Conservation (phyloP, 257 asterid species). For the Gynochthodes officinalis region DNA sequence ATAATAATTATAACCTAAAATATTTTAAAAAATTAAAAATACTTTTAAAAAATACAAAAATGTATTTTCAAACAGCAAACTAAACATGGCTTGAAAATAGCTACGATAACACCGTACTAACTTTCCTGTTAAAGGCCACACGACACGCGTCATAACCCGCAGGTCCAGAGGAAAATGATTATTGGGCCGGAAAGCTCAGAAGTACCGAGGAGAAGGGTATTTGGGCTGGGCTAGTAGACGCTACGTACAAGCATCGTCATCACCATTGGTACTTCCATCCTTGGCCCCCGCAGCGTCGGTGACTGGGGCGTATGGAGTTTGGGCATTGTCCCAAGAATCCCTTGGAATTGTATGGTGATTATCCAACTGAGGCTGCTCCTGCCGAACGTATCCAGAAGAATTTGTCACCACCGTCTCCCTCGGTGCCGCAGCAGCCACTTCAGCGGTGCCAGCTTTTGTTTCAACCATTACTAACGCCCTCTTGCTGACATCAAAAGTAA, state of each 20-base stretch:
- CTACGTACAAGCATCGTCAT: too few relatives aligned
- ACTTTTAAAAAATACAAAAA: too few relatives aligned
- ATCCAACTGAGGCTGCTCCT: constrained; percentile 17
- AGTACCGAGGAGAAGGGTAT: background rate
- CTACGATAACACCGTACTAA: too few relatives aligned
- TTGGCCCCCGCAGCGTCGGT: background rate
- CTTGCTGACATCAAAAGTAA: constrained; percentile 11
- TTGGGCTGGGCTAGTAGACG: background rate
- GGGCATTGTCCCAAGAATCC: constrained; percentile 34
- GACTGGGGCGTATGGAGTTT: constrained; percentile 18
- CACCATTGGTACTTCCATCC: background rate
- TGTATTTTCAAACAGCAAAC: too few relatives aligned
- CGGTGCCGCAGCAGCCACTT: background rate
- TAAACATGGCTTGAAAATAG: too few relatives aligned
- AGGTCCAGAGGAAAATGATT: too few relatives aligned
- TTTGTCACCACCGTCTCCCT: background rate
- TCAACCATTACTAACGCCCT: constrained; percentile 8
- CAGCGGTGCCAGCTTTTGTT: too few relatives aligned
- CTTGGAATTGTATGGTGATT: constrained; percentile 52
- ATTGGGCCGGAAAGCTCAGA: too few relatives aligned
- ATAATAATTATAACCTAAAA: too few relatives aligned
- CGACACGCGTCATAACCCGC: too few relatives aligned
- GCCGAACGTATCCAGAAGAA: constrained; percentile 7
- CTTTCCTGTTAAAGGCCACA: too few relatives aligned
- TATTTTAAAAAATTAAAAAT: too few relatives aligned